A percentile compares a stretch with the other conserved stretches of the same genome.
phyloP scores from a whole-genome alignment of 2,329 filamentous ascomycete species.

The Zasmidium cellare region DNA sequence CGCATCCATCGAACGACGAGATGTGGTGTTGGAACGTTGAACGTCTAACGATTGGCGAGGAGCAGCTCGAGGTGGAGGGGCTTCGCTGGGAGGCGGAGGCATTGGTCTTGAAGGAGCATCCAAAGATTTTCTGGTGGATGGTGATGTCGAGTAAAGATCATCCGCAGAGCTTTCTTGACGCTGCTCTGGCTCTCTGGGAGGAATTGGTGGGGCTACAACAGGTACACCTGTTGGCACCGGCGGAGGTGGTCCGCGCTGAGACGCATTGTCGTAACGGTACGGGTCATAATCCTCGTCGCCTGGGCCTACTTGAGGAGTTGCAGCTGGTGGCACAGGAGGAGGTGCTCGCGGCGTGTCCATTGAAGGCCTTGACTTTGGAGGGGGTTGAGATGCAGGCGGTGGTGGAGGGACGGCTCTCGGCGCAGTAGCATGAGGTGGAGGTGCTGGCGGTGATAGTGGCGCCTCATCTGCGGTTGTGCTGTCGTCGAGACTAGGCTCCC shows the following conservation, averaged over 20 bases:
- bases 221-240: constrained; percentile 36
- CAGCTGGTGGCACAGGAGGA: constrained; percentile 61
- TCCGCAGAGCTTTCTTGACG: constrained; percentile 42
- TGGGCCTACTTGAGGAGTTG: constrained; percentile 55
- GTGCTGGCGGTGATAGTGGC: constrained; percentile 47
- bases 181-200: constrained; percentile 32
- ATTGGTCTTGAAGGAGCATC: constrained; percentile 40
- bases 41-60: constrained; percentile 59
- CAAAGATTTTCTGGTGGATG: constrained; percentile 33
- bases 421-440: constrained; percentile 35
- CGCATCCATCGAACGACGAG: constrained; percentile 71
- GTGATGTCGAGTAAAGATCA: constrained; percentile 49
- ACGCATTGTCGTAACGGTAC: constrained; percentile 49
- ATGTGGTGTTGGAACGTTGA: constrained; percentile 50
- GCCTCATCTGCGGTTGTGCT: constrained; percentile 58
- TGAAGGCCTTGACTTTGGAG: constrained; percentile 57
- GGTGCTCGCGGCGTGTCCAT: constrained; percentile 71
- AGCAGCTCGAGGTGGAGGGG: constrained; percentile 41
- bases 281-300: constrained; percentile 67
- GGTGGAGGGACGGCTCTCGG: constrained; percentile 56
- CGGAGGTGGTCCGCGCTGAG: constrained; percentile 23
- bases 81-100: constrained; percentile 46
- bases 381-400: constrained; percentile 53
- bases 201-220: constrained; percentile 34
- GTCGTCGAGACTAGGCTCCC: constrained; percentile 73